Percentiles rank a stretch among this genome's conserved stretches.
These are phyloP conservation scores for Pseudevernia furfuracea DNA, from an alignment of 495 filamentous ascomycete species.

Conservation along the genomic window DNA sequence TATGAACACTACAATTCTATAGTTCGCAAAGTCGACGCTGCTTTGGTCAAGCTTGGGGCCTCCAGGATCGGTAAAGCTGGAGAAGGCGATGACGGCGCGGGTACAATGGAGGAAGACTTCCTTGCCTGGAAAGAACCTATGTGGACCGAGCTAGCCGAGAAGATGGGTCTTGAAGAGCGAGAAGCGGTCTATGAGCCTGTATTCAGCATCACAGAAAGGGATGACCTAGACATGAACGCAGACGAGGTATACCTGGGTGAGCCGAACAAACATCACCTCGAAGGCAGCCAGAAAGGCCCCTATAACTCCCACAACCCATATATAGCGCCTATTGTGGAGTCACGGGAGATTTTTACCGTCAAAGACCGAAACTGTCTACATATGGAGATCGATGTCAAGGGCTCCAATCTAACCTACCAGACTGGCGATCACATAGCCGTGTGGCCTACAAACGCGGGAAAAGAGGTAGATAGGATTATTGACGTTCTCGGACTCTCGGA, in stretches of 20 bases:
- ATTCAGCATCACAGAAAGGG: slow-evolving; percentile 73
- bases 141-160: slow-evolving; percentile 76
- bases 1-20: slow-evolving; percentile 99
- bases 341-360: slow-evolving; percentile 81
- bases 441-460: slow-evolving; percentile 94
- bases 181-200: slow-evolving; percentile 94
- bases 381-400: slow-evolving; percentile 88
- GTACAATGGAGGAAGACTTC: slow-evolving; percentile 99
- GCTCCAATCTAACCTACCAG: slow-evolving; percentile 81
- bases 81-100: slow-evolving; percentile 95
- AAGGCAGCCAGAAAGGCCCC: slow-evolving; percentile 76
- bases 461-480: slow-evolving; percentile 87
- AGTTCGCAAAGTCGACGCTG: slow-evolving; percentile 82
- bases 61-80: slow-evolving; percentile 77
- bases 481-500: slow-evolving; percentile 62
- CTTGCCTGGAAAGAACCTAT: slow-evolving; percentile 99
- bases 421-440: slow-evolving; percentile 96
- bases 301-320: slow-evolving; percentile 96
- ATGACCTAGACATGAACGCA: slow-evolving; percentile 65
- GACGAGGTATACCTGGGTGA: slow-evolving; percentile 90
- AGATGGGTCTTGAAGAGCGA: slow-evolving; percentile 86
- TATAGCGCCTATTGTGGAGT: slow-evolving; percentile 88
- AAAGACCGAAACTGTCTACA: slow-evolving; percentile 94
- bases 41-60: slow-evolving; percentile 72
- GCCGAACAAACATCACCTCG: slow-evolving; percentile 91